A percentile compares a stretch with the other conserved stretches of the same genome.
Conservation (phyloP, 768 basidiomycete genomes). For the Kwoniella mangroviensis region DNA sequence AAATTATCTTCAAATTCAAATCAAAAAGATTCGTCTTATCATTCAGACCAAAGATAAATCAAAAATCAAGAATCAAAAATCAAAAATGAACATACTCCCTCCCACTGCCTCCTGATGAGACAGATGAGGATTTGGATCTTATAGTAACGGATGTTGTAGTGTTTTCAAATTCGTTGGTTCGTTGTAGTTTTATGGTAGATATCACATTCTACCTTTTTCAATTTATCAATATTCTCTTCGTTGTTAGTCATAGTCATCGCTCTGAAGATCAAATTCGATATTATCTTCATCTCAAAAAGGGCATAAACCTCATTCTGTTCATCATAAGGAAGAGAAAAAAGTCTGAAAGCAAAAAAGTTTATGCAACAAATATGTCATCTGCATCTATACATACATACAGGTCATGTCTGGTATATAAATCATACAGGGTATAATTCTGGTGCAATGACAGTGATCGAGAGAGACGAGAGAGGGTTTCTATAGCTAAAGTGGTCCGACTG, state of each 20-base stretch:
- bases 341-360: neutral
- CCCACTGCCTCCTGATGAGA: slow-evolving; percentile 3
- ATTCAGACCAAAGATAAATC: too few relatives aligned
- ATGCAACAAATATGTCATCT: slow-evolving; percentile 13
- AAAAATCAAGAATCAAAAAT: neutral
- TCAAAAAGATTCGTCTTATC: too few relatives aligned
- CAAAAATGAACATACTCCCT: neutral
- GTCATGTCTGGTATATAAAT: neutral
- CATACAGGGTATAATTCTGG: neutral
- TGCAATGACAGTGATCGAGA: neutral
- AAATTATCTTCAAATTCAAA: too few relatives aligned
- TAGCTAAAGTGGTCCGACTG: too few relatives aligned
- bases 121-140: neutral
- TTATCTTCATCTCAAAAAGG: neutral
- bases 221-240: neutral
- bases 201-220: neutral
- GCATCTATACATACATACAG: neutral
- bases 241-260: neutral
- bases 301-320: neutral
- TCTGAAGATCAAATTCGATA: neutral
- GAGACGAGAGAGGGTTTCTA: too few relatives aligned
- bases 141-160: neutral
- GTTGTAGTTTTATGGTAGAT: slow-evolving; percentile 8
- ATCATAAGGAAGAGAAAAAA: neutral
- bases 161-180: neutral